Conservation (phyloP, 257 asterid genomes). For the Buddleja alternifolia region DNA sequence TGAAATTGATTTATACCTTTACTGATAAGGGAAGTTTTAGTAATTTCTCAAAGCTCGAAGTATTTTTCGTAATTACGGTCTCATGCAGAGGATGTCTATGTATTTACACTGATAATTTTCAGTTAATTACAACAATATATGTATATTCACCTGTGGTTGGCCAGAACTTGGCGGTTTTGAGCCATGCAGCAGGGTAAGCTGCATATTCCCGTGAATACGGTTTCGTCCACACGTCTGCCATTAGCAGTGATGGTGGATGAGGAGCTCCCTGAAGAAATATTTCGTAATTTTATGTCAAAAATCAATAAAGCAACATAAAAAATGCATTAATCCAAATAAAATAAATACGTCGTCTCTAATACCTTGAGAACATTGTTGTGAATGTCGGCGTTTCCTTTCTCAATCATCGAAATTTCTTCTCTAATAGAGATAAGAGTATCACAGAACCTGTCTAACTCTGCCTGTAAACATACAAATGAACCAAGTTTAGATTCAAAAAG, state of each 20-base stretch:
- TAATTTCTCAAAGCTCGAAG: no score
- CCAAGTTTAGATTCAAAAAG: conserved; percentile 7
- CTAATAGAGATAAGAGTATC: conserved; percentile 91
- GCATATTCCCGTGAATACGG: conserved; percentile 97
- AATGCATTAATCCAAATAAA: neutral
- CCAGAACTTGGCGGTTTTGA: conserved; percentile 94
- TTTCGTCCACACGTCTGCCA: conserved; percentile 95
- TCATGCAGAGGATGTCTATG: no score
- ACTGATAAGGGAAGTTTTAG: no score
- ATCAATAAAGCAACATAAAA: neutral
- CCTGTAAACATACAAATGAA: conserved; percentile 48
- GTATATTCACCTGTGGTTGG: conserved; percentile 75
- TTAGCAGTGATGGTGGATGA: conserved; percentile 94
- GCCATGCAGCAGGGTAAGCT: conserved; percentile 98
- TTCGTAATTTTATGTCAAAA: conserved; percentile 14
- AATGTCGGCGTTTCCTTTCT: conserved; percentile 81
- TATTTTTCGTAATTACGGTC: no score
- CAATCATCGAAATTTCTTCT: conserved; percentile 86
- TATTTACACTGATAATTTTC: no score
- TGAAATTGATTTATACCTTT: no score
- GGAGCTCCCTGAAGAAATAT: conserved; percentile 80
- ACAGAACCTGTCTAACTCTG: conserved; percentile 93
- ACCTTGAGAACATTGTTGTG: conserved; percentile 96
- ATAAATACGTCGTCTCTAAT: conserved; percentile 2
- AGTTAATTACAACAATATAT: neutral